phyloP scores from a whole-genome alignment of 805 yeast genomes.

The Metschnikowia anglica region DNA sequence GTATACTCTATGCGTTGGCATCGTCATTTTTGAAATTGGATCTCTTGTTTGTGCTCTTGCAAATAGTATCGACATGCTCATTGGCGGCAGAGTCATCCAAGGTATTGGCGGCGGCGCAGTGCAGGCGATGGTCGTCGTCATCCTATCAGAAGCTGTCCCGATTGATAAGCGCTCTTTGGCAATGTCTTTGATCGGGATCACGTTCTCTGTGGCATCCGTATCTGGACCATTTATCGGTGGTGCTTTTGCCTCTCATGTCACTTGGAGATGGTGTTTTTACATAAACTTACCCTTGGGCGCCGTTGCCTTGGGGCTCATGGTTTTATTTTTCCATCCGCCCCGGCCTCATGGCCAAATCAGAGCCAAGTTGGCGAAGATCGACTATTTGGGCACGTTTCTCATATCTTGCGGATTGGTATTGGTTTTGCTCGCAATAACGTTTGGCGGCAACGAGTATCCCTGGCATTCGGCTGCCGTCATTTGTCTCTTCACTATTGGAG shows the following conservation, averaged over 20 bases:
- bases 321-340: conserved; percentile 48
- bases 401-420: conserved; percentile 45
- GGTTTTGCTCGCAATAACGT: conserved; percentile 48
- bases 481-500: conserved; percentile 48
- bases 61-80: conserved; percentile 54
- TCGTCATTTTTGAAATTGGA: conserved; percentile 59
- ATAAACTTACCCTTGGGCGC: conserved; percentile 70
- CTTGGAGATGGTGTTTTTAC: conserved; percentile 82
- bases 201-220: conserved; percentile 51
- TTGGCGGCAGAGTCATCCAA: conserved; percentile 68
- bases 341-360: conserved; percentile 38
- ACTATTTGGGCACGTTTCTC: conserved; percentile 49
- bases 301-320: conserved; percentile 37
- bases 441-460: conserved; percentile 51
- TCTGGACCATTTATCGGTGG: conserved; percentile 70
- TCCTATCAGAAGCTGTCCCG: conserved; percentile 57
- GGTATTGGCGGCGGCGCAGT: conserved; percentile 76
- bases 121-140: conserved; percentile 54
- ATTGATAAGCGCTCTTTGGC: conserved; percentile 38
- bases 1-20: conserved; percentile 45
- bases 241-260: conserved; percentile 52
- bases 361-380: conserved; percentile 44
- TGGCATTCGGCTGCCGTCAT: conserved; percentile 61
- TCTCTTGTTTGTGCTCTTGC: conserved; percentile 60
- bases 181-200: conserved; percentile 39